Evolutionary conservation across 495 filamentous ascomycete genomes (phyloP), one percentile per base, ranked within the genome.

Genomic region (Penicillium waksmanii): DNA sequence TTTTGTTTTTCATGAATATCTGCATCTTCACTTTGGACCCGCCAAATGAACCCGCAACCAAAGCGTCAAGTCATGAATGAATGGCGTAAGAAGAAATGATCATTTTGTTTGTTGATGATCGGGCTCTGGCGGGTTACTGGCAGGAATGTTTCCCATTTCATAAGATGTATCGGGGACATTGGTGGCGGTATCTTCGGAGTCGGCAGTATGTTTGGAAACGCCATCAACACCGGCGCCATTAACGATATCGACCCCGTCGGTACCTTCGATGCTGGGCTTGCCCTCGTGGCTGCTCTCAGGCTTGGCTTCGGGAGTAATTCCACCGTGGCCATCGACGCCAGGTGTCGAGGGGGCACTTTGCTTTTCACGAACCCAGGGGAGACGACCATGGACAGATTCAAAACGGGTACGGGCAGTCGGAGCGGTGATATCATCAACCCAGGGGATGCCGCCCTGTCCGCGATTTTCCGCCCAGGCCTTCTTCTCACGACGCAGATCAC

Each of bases 401-500:
- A 79, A 69, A 33, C 75, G 75, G n/a, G 76, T 80, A 23, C 75
- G 74, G 6, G 71, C 71, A 23, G 65, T 70, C 3, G 76, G 73
- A 19, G 74, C 76, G 15, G 63, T 58, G 38, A 74, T 68, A 43
- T 80, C 75, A 55, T 80, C 77, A 12, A 66, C 68, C 57, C 69
- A 80, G 10, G 53, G 73, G 49, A 75, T 71, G 12, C 75, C 76
- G 19, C 73, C 73, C 57, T 76, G 74, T 11, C 64, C 73, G 11
- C 66, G 65, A 47, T 74, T 71, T 25, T 73, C 65, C n/a, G 61
- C 64, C 89, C 89, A 93, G 6, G 76, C 70, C 44, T 78, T 74
- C 69, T 87, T 85, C 70, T 95, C 90, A 10, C 79, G 69, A 33
- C 79, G 72, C 18, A 95, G 74, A 50, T 80, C 81, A 51, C 77